Conservation (phyloP, 768 basidiomycete genomes). For the Antrodiella citrinella region DNA sequence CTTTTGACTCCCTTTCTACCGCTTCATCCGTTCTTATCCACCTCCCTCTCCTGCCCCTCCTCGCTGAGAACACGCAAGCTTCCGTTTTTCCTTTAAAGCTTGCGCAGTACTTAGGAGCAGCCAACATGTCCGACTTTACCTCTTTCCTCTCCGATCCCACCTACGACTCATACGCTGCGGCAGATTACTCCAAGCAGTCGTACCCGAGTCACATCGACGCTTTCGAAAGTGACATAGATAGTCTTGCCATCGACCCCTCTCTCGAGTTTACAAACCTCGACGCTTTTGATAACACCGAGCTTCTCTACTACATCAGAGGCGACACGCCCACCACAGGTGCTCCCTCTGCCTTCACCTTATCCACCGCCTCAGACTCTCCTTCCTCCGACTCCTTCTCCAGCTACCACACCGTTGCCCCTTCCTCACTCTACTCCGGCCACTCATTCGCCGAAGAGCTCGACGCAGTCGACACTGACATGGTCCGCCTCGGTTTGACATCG, state of each 20-base stretch:
- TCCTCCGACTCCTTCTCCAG: slow-evolving; percentile 65
- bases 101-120: not conserved
- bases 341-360: slow-evolving; percentile 71
- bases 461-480: slow-evolving; percentile 59
- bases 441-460: slow-evolving; percentile 30
- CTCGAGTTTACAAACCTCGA: slow-evolving; percentile 52
- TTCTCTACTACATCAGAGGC: slow-evolving; percentile 56
- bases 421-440: slow-evolving; percentile 39
- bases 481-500: slow-evolving; percentile 23
- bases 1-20: slow-evolving; percentile 1
- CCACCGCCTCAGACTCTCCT: slow-evolving; percentile 70
- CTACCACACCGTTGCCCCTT: slow-evolving; percentile 30
- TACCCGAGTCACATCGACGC: slow-evolving; percentile 23
- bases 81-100: slow-evolving; percentile 4
- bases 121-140: slow-evolving; percentile 8
- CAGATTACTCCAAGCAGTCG: not conserved
- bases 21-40: slow-evolving; percentile 6
- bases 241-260: slow-evolving; percentile 18
- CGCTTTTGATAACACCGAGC: slow-evolving; percentile 37
- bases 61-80: slow-evolving; percentile 7
- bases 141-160: slow-evolving; percentile 5
- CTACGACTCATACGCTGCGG: not conserved
- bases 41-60: slow-evolving; percentile 9
- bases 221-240: slow-evolving; percentile 74
- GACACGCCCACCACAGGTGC: slow-evolving; percentile 61